phyloP scores from a whole-genome alignment of 208 protist genomes.

The Willaertia magna region DNA sequence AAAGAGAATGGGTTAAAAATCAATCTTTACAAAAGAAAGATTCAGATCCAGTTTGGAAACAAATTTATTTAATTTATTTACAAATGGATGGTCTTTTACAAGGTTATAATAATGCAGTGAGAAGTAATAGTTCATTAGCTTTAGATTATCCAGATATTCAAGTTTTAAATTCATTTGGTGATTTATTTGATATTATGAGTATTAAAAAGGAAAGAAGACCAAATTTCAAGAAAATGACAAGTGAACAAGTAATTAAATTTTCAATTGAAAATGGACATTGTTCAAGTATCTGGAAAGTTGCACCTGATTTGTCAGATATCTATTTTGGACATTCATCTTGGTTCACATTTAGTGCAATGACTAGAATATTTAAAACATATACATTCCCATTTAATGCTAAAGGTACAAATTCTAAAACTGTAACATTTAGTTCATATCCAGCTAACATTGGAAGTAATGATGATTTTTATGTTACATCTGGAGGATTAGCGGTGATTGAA shows the following conservation, averaged over 20 bases:
- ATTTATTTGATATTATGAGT: conserved; percentile 23
- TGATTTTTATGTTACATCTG: conserved; percentile 68
- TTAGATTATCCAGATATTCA: background rate
- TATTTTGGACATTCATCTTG: conserved; percentile 35
- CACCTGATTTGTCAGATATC: conserved; percentile 24
- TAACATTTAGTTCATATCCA: conserved; percentile 57
- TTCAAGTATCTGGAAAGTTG: conserved; percentile 32
- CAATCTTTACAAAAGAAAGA: background rate
- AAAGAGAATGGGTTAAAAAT: background rate
- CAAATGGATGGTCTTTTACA: conserved; percentile 28
- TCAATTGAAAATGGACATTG: conserved; percentile 20
- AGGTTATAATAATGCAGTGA: conserved; percentile 11
- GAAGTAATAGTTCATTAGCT: background rate
- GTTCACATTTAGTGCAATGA: conserved; percentile 27
- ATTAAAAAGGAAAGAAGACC: background rate
- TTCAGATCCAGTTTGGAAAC: conserved; percentile 19
- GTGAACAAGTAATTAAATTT: background rate
- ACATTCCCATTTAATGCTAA: background rate
- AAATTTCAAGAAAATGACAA: conserved; percentile 17
- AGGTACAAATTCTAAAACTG: background rate
- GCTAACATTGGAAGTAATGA: conserved; percentile 53
- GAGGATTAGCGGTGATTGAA: conserved; percentile 51
- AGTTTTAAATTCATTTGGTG: conserved; percentile 15
- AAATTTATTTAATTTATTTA: conserved; percentile 10
- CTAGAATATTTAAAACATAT: background rate